phyloP scores from a whole-genome alignment of 768 basidiomycete species.

The Mrakia blollopis region DNA sequence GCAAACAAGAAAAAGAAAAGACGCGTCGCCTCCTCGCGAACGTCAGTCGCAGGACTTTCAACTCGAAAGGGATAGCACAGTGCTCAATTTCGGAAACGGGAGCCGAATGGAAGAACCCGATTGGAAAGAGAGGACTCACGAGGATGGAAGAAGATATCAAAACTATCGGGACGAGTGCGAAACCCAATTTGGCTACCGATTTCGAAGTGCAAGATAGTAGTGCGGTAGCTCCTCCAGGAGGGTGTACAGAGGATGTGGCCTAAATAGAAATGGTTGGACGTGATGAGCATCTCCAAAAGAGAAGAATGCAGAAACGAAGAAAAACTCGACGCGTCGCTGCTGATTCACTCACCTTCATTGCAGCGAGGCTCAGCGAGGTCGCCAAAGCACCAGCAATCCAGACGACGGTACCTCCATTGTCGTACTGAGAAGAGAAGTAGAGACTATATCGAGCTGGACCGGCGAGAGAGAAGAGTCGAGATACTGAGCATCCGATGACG shows the following conservation, averaged over 20 bases:
- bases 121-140: neutral
- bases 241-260: neutral
- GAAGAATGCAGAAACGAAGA: no score
- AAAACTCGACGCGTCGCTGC: no score
- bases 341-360: neutral
- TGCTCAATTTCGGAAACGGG: neutral
- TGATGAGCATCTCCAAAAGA: no score
- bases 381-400: constrained; percentile 2
- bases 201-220: neutral
- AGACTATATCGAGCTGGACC: neutral
- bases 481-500: neutral
- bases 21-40: neutral
- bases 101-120: neutral
- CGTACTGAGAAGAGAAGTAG: neutral
- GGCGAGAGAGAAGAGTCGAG: neutral
- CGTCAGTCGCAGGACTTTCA: neutral
- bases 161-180: neutral
- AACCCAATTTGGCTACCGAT: neutral
- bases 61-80: neutral
- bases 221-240: neutral
- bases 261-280: no score
- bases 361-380: neutral
- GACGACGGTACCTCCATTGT: neutral
- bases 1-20: neutral
- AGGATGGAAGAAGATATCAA: neutral